phyloP scores from a whole-genome alignment of 768 basidiomycete species.

The Hygrocybe coccinea region DNA sequence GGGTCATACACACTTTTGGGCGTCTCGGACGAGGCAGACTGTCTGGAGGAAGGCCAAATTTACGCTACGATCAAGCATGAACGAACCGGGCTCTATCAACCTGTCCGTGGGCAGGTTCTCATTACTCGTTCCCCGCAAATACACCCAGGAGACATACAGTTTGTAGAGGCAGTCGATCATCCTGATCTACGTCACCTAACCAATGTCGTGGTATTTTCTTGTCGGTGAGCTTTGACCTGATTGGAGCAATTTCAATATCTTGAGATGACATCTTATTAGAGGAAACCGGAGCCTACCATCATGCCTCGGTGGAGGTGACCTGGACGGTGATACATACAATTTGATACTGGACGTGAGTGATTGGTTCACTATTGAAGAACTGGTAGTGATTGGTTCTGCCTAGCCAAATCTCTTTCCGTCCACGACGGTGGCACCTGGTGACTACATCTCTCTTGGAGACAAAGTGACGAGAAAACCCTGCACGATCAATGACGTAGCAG shows the following conservation, averaged over 20 bases:
- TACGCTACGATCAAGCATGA: constrained; percentile 40
- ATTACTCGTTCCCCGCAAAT: constrained; percentile 51
- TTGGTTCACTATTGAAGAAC: neutral
- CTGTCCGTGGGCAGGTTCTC: constrained; percentile 36
- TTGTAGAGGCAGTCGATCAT: constrained; percentile 39
- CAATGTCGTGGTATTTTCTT: constrained; percentile 50
- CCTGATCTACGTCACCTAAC: constrained; percentile 36
- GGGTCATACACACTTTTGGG: constrained; percentile 48
- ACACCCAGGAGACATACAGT: constrained; percentile 46
- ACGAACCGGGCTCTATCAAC: constrained; percentile 19
- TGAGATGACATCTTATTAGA: constrained; percentile 18
- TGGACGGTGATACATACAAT: constrained; percentile 51
- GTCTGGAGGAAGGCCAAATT: constrained; percentile 43
- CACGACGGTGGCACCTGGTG: constrained; percentile 28
- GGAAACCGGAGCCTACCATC: constrained; percentile 43
- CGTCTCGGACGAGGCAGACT: constrained; percentile 47
- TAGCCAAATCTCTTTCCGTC: constrained; percentile 31
- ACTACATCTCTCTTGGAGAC: constrained; percentile 34
- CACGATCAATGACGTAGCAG: constrained; percentile 39
- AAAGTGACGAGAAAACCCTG: constrained; percentile 30
- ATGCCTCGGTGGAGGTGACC: constrained; percentile 49
- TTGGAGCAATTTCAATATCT: neutral
- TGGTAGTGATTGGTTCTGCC: neutral
- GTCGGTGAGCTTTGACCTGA: constrained; percentile 32
- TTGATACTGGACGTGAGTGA: constrained; percentile 39